Evolutionary conservation across 1,139 yeast species (phyloP), one percentile per base, ranked within the genome.

Genomic region (Pichia sp.): DNA sequence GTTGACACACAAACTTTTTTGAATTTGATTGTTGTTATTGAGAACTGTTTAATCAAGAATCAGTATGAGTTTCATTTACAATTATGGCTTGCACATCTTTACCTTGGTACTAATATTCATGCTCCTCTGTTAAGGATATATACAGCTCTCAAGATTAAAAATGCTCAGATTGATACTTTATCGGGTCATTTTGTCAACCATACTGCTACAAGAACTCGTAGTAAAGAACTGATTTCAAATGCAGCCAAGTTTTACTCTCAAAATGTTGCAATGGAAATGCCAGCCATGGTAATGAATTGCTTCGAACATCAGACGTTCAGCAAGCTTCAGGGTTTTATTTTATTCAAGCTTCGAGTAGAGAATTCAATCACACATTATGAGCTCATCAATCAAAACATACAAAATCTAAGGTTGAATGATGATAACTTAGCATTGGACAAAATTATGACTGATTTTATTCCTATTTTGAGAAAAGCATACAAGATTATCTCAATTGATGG

Each of bases 151-250:
- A 74, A 77, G 35, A 74, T 88, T 47, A 84, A 83, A 54, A 81
- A 81, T 66, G 63, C 88, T 11, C 98, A 91, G 60, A 69, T 74
- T 47, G 97, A 91, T 55, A 77, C 91, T 0, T 61, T 88, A 41
- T 72, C 79, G 14, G 79, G 82, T 48, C 67, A 71, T 45, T 56
- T 84, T 12, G 56, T 68, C 7, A 68, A 77, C 1, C 66, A 85
- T 38, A 52, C 65, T 19, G 62, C 77, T 1, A 55, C 77, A 0
- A 51, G 65, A 3, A 51, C 55, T 10, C 51, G 53, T 1, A 40
- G 48, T 4, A 36, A 50, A 19, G 55, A 53, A 10, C 44, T 49
- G 9, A 34, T 58, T 11, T 33, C 49, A 7, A 53, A 54, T 2
- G 54, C 57, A 1, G 41, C 52, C 14, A 52, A 69, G 5, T 71